These are phyloP conservation scores for Pseudogymnoascus verrucosus DNA, from an alignment of 2,329 filamentous ascomycete genomes.

Conservation along the genomic window DNA sequence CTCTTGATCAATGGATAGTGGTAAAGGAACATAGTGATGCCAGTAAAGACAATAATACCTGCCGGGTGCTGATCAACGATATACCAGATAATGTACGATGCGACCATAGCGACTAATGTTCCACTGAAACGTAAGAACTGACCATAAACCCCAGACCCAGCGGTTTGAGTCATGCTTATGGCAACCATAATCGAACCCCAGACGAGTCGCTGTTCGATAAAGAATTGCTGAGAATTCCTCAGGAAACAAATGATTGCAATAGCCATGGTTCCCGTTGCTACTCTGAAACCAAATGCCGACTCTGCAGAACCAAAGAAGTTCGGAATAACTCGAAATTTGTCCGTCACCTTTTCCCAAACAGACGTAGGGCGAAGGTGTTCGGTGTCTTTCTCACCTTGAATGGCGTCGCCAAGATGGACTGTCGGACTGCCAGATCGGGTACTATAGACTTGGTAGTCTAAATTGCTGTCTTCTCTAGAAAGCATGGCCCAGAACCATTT, in stretches of 20 bases:
- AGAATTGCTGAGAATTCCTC: conserved; percentile 54
- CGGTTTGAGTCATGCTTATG: conserved; percentile 30
- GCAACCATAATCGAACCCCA: conserved; percentile 63
- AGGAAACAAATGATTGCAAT: conserved; percentile 59
- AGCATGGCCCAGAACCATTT: conserved; percentile 45
- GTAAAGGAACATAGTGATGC: conserved; percentile 57
- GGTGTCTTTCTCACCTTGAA: conserved; percentile 46
- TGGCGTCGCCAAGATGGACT: conserved; percentile 2
- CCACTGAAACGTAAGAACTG: conserved; percentile 57
- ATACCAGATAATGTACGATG: conserved; percentile 60
- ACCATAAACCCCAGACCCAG: conserved; percentile 61
- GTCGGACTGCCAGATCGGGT: background rate
- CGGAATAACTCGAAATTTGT: conserved; percentile 47
- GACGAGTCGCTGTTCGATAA: conserved; percentile 57
- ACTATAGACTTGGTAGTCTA: background rate
- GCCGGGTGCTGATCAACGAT: conserved; percentile 53
- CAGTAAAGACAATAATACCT: conserved; percentile 58
- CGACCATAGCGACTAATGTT: conserved; percentile 54
- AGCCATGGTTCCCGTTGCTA: conserved; percentile 61
- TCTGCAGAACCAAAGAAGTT: conserved; percentile 53
- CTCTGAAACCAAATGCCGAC: conserved; percentile 60
- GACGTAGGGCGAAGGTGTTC: conserved; percentile 61
- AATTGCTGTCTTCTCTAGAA: background rate
- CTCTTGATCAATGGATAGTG: conserved; percentile 6
- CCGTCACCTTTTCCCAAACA: conserved; percentile 49